Evolutionary conservation across 2,329 filamentous ascomycete genomes (phyloP).

Genomic region (Fusarium sp.): DNA sequence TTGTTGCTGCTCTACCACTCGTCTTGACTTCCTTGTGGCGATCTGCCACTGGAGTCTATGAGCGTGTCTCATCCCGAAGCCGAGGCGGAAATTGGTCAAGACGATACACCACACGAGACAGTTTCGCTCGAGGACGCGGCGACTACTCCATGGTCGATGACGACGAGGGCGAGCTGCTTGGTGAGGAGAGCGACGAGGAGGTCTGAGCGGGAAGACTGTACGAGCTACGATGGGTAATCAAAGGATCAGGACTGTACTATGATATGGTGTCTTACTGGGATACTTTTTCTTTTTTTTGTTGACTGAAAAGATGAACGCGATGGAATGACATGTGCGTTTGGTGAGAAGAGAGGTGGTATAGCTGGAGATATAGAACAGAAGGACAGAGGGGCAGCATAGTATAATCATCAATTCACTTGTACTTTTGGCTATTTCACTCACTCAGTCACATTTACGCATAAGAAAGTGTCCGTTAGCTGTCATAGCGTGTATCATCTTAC

Average conservation of each 20-base stretch:
- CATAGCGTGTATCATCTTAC: neutral
- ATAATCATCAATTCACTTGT: slow-evolving; percentile 11
- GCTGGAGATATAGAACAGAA: slow-evolving; percentile 25
- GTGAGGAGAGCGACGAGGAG: slow-evolving; percentile 94
- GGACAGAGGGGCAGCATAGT: slow-evolving; percentile 5
- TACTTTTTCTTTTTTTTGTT: slow-evolving; percentile 14
- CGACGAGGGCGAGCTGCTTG: slow-evolving; percentile 93
- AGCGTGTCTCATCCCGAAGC: slow-evolving; percentile 61
- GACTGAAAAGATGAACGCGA: slow-evolving; percentile 20
- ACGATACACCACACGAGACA: slow-evolving; percentile 87
- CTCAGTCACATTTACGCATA: no score
- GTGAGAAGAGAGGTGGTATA: slow-evolving; percentile 9
- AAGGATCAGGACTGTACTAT: slow-evolving; percentile 18
- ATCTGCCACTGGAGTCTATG: slow-evolving; percentile 62
- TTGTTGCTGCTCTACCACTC: slow-evolving; percentile 73
- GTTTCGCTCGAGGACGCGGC: slow-evolving; percentile 86
- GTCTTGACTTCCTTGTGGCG: slow-evolving; percentile 80
- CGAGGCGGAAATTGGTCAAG: slow-evolving; percentile 64
- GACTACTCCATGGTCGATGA: slow-evolving; percentile 91
- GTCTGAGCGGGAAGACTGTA: slow-evolving; percentile 54
- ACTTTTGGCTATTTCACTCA: slow-evolving; percentile 1
- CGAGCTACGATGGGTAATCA: slow-evolving; percentile 24
- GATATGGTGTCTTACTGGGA: slow-evolving; percentile 24
- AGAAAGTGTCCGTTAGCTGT: neutral
- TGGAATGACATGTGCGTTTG: slow-evolving; percentile 7